Evolutionary conservation across 2,329 filamentous ascomycete genomes (phyloP), one percentile per base, ranked within the genome.

Genomic region (Cladophialophora psammophila): DNA sequence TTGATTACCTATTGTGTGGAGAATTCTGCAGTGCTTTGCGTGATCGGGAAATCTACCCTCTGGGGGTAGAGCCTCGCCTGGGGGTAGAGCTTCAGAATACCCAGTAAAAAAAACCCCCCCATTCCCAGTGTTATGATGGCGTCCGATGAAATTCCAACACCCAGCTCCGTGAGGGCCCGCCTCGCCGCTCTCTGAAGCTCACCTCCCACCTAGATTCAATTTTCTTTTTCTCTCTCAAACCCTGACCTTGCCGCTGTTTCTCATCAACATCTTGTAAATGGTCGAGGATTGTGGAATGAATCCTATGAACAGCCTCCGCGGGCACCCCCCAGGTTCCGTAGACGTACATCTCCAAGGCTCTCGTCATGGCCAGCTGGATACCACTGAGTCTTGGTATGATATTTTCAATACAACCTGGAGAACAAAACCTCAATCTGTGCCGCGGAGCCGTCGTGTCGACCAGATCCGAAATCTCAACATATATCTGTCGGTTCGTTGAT

Each of bases 391-490:
- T 52, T n/a, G 48, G 48, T 20, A 52, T 52, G 31, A 52, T 32
- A 32, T 52, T 52, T 32, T 12, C 48, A 32, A 52, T 52, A 32
- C n/a, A 52, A n/a, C 48, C 48, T 10, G n/a, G 48, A 32, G 7
- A 52, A 32, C 48, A 52, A 52, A 52, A 52, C 48, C 31, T 52
- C 48, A 52, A 52, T 52, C 48, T 52, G 9, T 26, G 48, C 9
- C 31, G n/a, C n/a, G 48, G 48, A 32, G 18, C 31, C n/a, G 31
- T 52, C 18, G 7, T 52, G 9, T 52, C 9, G 9, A 52, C 9
- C 15, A 52, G 48, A 20, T 3, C 15, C 26, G 48, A 52, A 15
- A 52, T 15, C 12, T 52, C 48, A 7, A 7, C 26, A 31, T 52
- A 15, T 5, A 52, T 7, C n/a, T 52, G 48, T 20, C 48, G 48